Percentiles rank a stretch among this genome's conserved stretches.
These are phyloP conservation scores for Aspergillus novoparasiticus DNA, from an alignment of 2,329 filamentous ascomycete genomes.

Conservation along the genomic window DNA sequence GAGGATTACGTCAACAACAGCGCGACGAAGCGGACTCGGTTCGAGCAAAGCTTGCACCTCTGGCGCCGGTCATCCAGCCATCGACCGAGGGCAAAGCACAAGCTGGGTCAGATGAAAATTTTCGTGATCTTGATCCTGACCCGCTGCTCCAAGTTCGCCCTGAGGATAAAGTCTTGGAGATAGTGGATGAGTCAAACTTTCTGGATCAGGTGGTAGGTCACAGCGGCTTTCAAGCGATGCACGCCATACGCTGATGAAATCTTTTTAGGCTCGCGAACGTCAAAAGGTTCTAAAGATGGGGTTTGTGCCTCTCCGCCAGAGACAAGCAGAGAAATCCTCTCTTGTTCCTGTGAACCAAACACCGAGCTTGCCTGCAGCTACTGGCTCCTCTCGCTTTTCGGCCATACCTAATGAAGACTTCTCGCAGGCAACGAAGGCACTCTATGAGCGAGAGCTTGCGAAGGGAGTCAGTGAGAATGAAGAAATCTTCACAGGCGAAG, in stretches of 20 bases:
- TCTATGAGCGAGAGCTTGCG: conserved; percentile 91
- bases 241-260: conserved; percentile 15
- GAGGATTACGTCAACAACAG: conserved; percentile 67
- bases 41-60: conserved; percentile 55
- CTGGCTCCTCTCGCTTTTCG: conserved; percentile 70
- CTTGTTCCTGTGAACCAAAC: conserved; percentile 36
- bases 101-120: conserved; percentile 31
- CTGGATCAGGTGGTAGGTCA: conserved; percentile 56
- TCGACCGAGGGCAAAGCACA: conserved; percentile 8
- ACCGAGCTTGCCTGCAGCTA: conserved; percentile 48
- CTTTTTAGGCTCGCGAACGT: conserved; percentile 54
- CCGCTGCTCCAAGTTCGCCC: conserved; percentile 64
- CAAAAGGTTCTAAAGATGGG: conserved; percentile 65
- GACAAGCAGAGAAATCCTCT: conserved; percentile 37
- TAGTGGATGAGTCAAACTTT: conserved; percentile 62
- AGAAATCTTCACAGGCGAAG: conserved; percentile 91
- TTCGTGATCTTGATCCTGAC: conserved; percentile 62
- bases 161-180: conserved; percentile 64
- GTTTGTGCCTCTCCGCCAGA: conserved; percentile 64
- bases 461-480: conserved; percentile 86
- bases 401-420: conserved; percentile 73
- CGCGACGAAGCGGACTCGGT: conserved; percentile 65
- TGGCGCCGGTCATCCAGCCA: conserved; percentile 44
- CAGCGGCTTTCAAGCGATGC: background rate
- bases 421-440: conserved; percentile 80